Percentiles rank a stretch among this genome's conserved stretches.
phyloP scores from a whole-genome alignment of 495 filamentous ascomycete genomes.

The Extremus antarcticus region DNA sequence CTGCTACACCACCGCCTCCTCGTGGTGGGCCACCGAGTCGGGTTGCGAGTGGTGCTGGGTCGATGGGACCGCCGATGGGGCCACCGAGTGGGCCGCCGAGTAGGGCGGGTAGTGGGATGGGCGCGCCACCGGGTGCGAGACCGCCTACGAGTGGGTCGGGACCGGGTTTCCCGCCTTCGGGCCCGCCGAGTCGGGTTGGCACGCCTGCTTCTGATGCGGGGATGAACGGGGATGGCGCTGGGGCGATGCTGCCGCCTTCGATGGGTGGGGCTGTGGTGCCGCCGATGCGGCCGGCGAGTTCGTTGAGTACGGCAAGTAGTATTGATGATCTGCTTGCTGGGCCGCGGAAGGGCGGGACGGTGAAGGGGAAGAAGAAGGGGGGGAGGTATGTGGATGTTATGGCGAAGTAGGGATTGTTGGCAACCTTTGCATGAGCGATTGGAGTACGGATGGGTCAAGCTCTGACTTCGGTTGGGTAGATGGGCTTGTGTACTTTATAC shows the following conservation, averaged over 20 bases:
- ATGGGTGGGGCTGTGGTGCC: constrained; percentile 10
- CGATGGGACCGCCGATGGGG: constrained; percentile 6
- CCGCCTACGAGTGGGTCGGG: not conserved
- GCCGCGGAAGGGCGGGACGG: constrained; percentile 49
- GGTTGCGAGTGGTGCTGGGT: constrained; percentile 12
- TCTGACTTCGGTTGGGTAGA: not conserved
- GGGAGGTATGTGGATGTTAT: constrained; percentile 89
- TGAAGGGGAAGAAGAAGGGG: constrained; percentile 68
- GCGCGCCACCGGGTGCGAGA: not conserved
- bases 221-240: constrained; percentile 2
- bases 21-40: constrained; percentile 18
- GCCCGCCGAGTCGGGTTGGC: constrained; percentile 16
- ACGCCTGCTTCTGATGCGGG: constrained; percentile 5
- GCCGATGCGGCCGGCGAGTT: constrained; percentile 34
- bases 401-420: constrained; percentile 36
- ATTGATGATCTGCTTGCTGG: constrained; percentile 73
- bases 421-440: not conserved
- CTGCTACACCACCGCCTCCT: constrained; percentile 37
- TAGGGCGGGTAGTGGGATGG: not conserved
- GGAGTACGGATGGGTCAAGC: not conserved
- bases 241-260: not conserved
- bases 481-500: not conserved
- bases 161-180: not conserved
- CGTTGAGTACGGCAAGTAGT: constrained; percentile 66
- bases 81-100: constrained; percentile 4